These are phyloP conservation scores for Cladophialophora bantiana DNA, from an alignment of 2,329 filamentous ascomycete species.

Conservation along the genomic window DNA sequence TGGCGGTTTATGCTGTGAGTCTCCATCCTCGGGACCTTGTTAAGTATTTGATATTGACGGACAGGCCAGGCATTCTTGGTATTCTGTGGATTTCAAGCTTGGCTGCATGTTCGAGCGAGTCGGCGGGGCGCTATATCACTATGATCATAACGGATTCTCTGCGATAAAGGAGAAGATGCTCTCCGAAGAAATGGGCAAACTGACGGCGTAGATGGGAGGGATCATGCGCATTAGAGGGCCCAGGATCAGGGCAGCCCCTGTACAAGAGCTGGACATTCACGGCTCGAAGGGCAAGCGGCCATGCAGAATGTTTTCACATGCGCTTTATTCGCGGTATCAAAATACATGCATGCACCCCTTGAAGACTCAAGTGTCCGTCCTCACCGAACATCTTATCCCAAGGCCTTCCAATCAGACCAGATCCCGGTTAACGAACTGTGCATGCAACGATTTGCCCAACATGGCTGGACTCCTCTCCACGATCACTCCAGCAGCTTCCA, in stretches of 20 bases:
- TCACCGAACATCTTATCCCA: slow-evolving; percentile 8
- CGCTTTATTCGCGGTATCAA: slow-evolving; percentile 20
- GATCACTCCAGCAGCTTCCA: slow-evolving; percentile 91
- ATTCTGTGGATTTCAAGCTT: slow-evolving; percentile 89
- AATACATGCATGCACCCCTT: slow-evolving; percentile 20
- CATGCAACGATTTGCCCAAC: slow-evolving; percentile 91
- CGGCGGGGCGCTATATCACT: slow-evolving; percentile 84
- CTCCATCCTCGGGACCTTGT: background rate
- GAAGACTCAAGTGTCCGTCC: slow-evolving; percentile 1
- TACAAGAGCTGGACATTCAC: background rate
- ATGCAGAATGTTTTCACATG: slow-evolving; percentile 32
- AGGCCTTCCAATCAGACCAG: slow-evolving; percentile 69
- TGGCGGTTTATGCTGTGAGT: slow-evolving; percentile 87
- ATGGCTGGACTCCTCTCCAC: slow-evolving; percentile 93
- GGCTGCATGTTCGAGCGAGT: slow-evolving; percentile 82
- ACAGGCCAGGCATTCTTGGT: slow-evolving; percentile 76
- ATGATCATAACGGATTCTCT: slow-evolving; percentile 49
- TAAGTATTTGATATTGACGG: slow-evolving; percentile 31
- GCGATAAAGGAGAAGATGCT: background rate
- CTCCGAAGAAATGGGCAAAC: slow-evolving; percentile 7
- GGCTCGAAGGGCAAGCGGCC: background rate
- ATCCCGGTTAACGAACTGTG: slow-evolving; percentile 95
- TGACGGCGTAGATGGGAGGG: slow-evolving; percentile 8
- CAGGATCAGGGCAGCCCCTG: background rate
- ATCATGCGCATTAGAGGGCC: background rate